These are phyloP conservation scores for Aphanocladium album DNA, from an alignment of 2,329 filamentous ascomycete species.

Conservation along the genomic window DNA sequence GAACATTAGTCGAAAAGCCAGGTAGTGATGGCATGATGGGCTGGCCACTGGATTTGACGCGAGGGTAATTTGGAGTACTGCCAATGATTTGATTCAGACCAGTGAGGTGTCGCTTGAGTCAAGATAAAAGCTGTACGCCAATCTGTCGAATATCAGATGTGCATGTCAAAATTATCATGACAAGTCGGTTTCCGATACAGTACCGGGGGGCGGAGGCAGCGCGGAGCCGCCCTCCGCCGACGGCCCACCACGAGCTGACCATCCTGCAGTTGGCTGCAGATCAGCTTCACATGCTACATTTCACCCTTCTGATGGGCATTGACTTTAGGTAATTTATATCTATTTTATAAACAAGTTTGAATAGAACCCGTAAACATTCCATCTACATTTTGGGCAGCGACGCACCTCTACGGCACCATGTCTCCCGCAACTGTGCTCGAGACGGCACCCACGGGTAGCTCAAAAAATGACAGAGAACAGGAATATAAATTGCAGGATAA, in stretches of 20 bases:
- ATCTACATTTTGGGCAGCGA: background rate
- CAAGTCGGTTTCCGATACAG: too few relatives aligned
- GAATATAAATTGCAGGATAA: too few relatives aligned
- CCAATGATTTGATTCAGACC: too few relatives aligned
- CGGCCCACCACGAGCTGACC: background rate
- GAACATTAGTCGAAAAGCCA: conserved; percentile 38
- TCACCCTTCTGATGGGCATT: too few relatives aligned
- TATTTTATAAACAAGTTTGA: too few relatives aligned
- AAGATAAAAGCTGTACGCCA: too few relatives aligned
- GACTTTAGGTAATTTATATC: too few relatives aligned
- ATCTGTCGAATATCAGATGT: background rate
- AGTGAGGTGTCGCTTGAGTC: too few relatives aligned
- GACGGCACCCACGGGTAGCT: too few relatives aligned
- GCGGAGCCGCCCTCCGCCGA: background rate
- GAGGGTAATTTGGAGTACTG: background rate
- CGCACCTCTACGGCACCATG: background rate
- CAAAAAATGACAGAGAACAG: too few relatives aligned
- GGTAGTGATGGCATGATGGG: conserved; percentile 30
- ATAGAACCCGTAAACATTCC: background rate
- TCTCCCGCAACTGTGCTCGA: background rate
- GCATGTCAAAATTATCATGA: background rate
- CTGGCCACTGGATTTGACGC: background rate
- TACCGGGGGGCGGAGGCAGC: background rate
- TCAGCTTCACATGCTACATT: background rate
- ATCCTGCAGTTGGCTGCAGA: background rate